A percentile compares a stretch with the other conserved stretches of the same genome.
phyloP scores from a whole-genome alignment of 352 stramenopile genomes.

The Lagenidium sp. region DNA sequence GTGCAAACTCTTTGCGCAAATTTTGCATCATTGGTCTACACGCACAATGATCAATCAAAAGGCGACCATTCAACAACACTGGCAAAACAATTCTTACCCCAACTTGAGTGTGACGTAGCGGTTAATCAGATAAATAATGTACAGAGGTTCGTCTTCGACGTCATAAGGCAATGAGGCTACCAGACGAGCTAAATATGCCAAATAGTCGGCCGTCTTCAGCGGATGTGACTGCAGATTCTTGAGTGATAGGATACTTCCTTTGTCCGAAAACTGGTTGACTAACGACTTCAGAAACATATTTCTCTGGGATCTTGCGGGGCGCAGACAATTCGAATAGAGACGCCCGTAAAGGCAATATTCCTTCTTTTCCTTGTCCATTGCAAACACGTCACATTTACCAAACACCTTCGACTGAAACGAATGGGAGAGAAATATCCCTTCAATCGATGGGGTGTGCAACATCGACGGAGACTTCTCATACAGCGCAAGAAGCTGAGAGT shows the following conservation, averaged over 20 bases:
- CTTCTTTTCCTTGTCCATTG: conserved; percentile 60
- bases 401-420: conserved; percentile 60
- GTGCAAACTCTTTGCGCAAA: conserved; percentile 37
- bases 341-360: conserved; percentile 62
- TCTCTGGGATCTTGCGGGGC: conserved; percentile 23
- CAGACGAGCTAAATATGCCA: conserved; percentile 65
- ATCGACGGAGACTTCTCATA: conserved; percentile 50
- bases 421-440: conserved; percentile 58
- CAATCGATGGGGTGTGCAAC: conserved; percentile 37
- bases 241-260: conserved; percentile 26
- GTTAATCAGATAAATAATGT: conserved; percentile 85
- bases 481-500: conserved; percentile 50
- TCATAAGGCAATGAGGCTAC: conserved; percentile 68
- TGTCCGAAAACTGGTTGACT: conserved; percentile 62
- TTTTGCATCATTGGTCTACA: conserved; percentile 44
- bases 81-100: too few species aligned
- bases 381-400: conserved; percentile 30
- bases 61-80: too few species aligned
- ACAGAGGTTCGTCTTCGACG: conserved; percentile 74
- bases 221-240: conserved; percentile 11
- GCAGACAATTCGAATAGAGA: conserved; percentile 61
- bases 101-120: conserved; percentile 73
- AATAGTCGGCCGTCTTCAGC: conserved; percentile 43
- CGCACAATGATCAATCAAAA: not conserved
- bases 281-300: conserved; percentile 60